Base-by-base conservation (phyloP, 495 filamentous ascomycete species). In the Tuber indicum region DNA sequence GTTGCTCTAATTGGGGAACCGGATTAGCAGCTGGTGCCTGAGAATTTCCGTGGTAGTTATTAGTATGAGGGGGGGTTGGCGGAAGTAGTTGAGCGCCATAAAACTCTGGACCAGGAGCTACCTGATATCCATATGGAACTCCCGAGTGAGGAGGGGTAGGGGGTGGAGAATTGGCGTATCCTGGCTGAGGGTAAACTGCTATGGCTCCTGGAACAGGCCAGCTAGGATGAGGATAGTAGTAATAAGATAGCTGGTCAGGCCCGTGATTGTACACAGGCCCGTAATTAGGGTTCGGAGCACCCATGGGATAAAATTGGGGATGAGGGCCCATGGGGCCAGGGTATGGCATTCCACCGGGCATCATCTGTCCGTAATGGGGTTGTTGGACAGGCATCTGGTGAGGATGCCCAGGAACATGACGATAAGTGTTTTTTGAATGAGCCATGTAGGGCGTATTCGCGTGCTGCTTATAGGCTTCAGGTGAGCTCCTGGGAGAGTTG, bases 131-230 rank as follows among this genome's bases (percentile, higher is more conserved):
- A 74, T 83, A 83, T 23, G 79, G 52, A 14, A 78, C 58, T 43
- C 79, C 81, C 42, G 76, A 69, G 42, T 83, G 82, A 41, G 82
- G 82, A 62, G 82, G 82, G 17, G 81, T 81, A 23, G 74, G 75
- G 49, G 81, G 81, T 7, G 81, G 82, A 45, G 78, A 83, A 44
- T 72, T 73, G 12, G 75, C 43, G 58, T 82, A 82, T 36, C 77
- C 80, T 46, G 82, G 81, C 21, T 70, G 75, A 41, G 75, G 72
- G 45, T 83, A 83, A 75, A 78, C 36, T 71, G 77, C 73, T 73
- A 82, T 76, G 42, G 81, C 80, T n/a, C 70, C 77, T 41, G 82
- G 81, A 10, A 82, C 76, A 89, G 87, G 44, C 91, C 86, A 72
- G 75, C 75, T 72, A 83, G 81, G 76, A 43, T 78, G 74, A 32